Evolutionary conservation across 1,284 basidiomycete species (phyloP).

Genomic region (Trichosporon sp.): DNA sequence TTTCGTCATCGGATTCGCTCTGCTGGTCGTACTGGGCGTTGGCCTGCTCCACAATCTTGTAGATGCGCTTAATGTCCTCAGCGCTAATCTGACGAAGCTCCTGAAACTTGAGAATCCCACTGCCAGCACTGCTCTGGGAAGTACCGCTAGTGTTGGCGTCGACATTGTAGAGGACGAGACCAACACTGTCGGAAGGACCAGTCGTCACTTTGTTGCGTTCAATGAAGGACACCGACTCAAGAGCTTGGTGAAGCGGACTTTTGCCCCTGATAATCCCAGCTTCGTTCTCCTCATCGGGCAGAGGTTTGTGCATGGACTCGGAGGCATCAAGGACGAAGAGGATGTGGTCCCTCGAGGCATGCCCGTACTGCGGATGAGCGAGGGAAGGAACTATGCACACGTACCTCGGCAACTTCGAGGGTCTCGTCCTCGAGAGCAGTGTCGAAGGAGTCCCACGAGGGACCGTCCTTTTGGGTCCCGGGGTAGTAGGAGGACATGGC

Average conservation of each 20-base stretch:
- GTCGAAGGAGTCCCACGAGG: slow-evolving; percentile 42
- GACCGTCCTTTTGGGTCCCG: slow-evolving; percentile 27
- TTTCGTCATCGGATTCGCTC: slow-evolving; percentile 20
- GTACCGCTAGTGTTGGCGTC: slow-evolving; percentile 40
- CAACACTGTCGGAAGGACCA: slow-evolving; percentile 80
- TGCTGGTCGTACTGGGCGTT: slow-evolving; percentile 32
- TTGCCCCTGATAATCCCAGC: slow-evolving; percentile 36
- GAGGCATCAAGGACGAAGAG: slow-evolving; percentile 93
- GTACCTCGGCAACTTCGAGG: slow-evolving; percentile 43
- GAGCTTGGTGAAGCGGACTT: slow-evolving; percentile 55
- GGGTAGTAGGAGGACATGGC: slow-evolving; percentile 43
- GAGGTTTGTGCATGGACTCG: slow-evolving; percentile 72
- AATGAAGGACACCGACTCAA: slow-evolving; percentile 76
- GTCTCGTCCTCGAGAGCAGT: slow-evolving; percentile 36
- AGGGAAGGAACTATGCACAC: background rate
- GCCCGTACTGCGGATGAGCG: slow-evolving; percentile 56
- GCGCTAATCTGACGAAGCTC: slow-evolving; percentile 72
- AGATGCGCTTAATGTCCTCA: slow-evolving; percentile 65
- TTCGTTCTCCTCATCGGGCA: slow-evolving; percentile 51
- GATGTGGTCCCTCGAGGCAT: slow-evolving; percentile 73
- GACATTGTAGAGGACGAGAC: slow-evolving; percentile 87
- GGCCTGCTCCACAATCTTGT: slow-evolving; percentile 34
- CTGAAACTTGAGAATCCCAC: slow-evolving; percentile 52
- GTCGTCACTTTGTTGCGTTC: slow-evolving; percentile 84
- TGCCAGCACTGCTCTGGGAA: background rate